Conservation (phyloP, 2,329 filamentous ascomycete species). For the Colletotrichum liaoningense region DNA sequence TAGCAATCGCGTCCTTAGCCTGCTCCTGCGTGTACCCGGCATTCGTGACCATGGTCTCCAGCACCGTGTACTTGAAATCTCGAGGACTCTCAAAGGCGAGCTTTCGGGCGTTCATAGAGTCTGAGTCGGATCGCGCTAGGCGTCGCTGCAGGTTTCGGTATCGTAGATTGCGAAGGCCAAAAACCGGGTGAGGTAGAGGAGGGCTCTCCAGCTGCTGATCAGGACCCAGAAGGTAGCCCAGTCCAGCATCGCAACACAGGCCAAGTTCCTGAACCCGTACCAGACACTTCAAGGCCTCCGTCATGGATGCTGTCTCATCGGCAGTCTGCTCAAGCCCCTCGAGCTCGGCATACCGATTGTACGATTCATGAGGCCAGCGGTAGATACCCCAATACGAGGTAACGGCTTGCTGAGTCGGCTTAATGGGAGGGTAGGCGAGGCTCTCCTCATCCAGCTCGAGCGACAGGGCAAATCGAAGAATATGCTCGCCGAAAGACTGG, state of each 20-base stretch:
- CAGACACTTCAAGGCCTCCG: conserved; percentile 68
- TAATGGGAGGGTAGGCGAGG: conserved; percentile 63
- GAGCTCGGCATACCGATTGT: conserved; percentile 69
- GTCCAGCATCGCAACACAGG: conserved; percentile 73
- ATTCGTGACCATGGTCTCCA: conserved; percentile 51
- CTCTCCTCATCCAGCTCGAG: conserved; percentile 72
- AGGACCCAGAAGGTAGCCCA: conserved; percentile 75
- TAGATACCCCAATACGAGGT: conserved; percentile 73
- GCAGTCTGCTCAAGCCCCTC: conserved; percentile 71
- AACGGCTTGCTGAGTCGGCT: conserved; percentile 64
- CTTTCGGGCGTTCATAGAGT: conserved; percentile 38
- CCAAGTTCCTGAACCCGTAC: conserved; percentile 70
- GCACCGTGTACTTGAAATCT: conserved; percentile 45
- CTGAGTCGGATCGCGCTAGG: neutral
- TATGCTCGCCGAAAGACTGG: conserved; percentile 68
- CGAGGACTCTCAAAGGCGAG: conserved; percentile 40
- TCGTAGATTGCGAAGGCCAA: conserved; percentile 38
- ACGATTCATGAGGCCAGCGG: conserved; percentile 70
- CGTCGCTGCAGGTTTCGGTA: conserved; percentile 33
- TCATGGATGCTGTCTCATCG: conserved; percentile 72
- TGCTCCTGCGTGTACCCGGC: conserved; percentile 47
- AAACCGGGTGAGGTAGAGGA: conserved; percentile 49
- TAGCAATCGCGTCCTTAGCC: conserved; percentile 46
- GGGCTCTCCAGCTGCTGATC: conserved; percentile 63
- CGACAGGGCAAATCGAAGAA: conserved; percentile 73